Evolutionary conservation across 1,284 basidiomycete genomes (phyloP), one percentile per base, ranked within the genome.

Genomic region (Boletellus deceptivus): DNA sequence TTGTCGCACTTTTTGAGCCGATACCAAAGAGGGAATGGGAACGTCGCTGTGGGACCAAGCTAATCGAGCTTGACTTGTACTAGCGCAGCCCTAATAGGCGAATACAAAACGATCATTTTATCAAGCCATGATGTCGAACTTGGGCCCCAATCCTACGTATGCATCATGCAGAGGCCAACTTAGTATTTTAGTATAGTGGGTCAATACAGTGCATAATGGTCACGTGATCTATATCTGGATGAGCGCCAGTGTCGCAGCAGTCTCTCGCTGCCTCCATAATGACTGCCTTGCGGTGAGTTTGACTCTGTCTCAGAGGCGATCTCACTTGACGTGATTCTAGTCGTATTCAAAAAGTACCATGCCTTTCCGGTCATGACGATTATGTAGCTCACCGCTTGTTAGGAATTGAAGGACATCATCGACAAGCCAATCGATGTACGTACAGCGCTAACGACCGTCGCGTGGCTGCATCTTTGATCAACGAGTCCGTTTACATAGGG

Each of bases 291-390:
- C 76, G 85, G 84, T 82, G 64, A 44, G 60, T 55, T 16, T 9
- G 34, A 20, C 49, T 37, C 10, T 46, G 46, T 51, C 29, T 41
- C 25, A 10, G 34, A 39, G 34, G 38, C 44, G 37, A 54, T 49
- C 31, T 22, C 7, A 37, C 27, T 42, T 59, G 40, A 60, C 46
- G 20, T 31, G 10, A 49, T 34, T 46, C 54, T 22, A 88, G 86
- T 55, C 85, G 86, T 43, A 83, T 89, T 31, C 83, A 86, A 62
- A 86, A 83, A 74, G 86, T 86, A 61, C 40, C 36, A 47, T 53
- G 46, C 31, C 36, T 46, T 48, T 39, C 11, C 16, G 36, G 37
- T 33, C 29, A 33, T 40, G 43, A 44, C 38, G 27, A 49, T 53
- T 29, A 51, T 55, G 46, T 50, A 36, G 44, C 44, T 61, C 39